Percentiles rank a stretch among this genome's conserved stretches.
Conservation (phyloP, 1,139 yeast species). For the Yamadazyma diddensiae region DNA sequence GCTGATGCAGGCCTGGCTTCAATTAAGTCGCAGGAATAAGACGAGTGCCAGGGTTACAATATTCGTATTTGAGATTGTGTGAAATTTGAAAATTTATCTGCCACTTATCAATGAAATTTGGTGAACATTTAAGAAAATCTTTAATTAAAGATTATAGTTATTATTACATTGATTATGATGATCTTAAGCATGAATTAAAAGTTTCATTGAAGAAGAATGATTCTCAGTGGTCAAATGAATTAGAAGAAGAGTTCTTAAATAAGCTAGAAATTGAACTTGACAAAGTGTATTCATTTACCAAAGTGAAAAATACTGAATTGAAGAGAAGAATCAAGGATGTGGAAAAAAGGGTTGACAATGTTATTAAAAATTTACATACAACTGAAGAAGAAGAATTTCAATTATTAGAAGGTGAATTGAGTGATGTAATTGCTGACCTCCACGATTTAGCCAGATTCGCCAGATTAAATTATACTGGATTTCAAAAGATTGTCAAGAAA, state of each 20-base stretch:
- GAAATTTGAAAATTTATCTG: no score
- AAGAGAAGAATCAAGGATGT: constrained; percentile 78
- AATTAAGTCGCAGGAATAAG: no score
- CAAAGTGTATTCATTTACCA: constrained; percentile 87
- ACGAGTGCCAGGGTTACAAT: no score
- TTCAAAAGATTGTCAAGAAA: constrained; percentile 91
- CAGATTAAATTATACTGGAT: constrained; percentile 90
- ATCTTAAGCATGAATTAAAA: constrained; percentile 76
- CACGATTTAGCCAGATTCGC: constrained; percentile 95
- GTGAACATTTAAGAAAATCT: constrained; percentile 71
- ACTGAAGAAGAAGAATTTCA: constrained; percentile 82
- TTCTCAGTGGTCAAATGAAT: constrained; percentile 64
- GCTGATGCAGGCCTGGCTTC: no score
- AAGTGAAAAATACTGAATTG: constrained; percentile 82
- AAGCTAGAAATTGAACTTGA: constrained; percentile 79
- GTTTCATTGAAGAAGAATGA: constrained; percentile 57
- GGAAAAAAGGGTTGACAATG: constrained; percentile 63
- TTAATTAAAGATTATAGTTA: constrained; percentile 81
- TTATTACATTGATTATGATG: constrained; percentile 89
- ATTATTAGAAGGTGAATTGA: constrained; percentile 83
- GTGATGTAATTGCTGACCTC: constrained; percentile 94
- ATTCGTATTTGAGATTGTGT: no score
- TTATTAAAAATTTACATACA: constrained; percentile 40
- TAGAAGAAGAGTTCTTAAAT: constrained; percentile 78
- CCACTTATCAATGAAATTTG: constrained; percentile 58